Base-by-base conservation (phyloP, 164 flowering plant genomes). In the Vitis cinerea region DNA sequence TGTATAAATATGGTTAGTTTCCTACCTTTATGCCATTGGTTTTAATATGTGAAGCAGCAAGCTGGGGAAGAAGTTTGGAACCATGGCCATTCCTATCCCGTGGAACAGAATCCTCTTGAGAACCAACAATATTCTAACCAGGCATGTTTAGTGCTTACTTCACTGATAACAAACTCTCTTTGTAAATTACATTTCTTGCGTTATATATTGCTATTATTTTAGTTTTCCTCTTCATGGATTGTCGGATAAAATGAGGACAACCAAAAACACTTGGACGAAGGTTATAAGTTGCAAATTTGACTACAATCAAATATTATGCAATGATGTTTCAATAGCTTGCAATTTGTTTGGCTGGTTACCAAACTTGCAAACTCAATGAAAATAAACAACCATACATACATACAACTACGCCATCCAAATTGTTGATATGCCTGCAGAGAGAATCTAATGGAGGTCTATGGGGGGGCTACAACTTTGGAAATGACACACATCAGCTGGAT, bases 41-140 rank as follows among this genome's bases (percentile, higher is more conserved):
- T 12, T 55, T 68, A 15, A 27, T 64, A 23, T 12, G 13, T 63
- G 65, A 9, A 68, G 76, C 44, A 51, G 23, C 59, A 58, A 49
- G 71, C 23, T 54, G 72, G 29, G 2, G 64, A 63, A 31, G 60
- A 48, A 51, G n/a, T 69, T n/a, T 0, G 14, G 50, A 74, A 48
- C 68, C 69, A 5, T 37, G 37, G 29, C 19, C 70, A 37, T 64
- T 23, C 62, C 1, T 64, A 64, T 58, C 55, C 59, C 31, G 17
- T 64, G 16, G 61, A 62, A 1, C 49, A 29, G 2, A 30, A 29
- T 27, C 44, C 63, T 61, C 49, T 30, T 13, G 47, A 29, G 31
- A 30, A 27, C 12, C 44, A 10, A 1, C 62, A 59, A 30, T 12
- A 14, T 14, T 17, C 15, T n/a, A 11, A 61, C 44, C 63, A 61